These are phyloP conservation scores for Rhododendron kiyosumense DNA, from an alignment of 148 eudicot genomes.

Conservation along the genomic window DNA sequence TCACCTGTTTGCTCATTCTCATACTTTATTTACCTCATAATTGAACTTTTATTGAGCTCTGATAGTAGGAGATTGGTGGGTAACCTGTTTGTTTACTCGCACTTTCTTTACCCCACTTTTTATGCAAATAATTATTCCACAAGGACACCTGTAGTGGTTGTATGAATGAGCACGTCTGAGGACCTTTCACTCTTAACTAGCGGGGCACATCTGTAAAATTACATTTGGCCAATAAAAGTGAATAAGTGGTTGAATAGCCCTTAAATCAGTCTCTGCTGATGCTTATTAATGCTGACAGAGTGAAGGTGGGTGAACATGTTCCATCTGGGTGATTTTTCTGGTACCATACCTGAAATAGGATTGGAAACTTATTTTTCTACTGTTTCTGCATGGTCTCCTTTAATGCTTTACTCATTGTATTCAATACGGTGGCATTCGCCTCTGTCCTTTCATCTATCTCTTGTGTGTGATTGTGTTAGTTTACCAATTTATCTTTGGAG, in stretches of 20 bases:
- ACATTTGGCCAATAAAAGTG: background rate
- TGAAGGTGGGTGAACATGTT: background rate
- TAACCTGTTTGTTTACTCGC: background rate
- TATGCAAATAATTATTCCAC: too few species aligned
- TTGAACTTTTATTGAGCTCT: background rate
- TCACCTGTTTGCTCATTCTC: background rate
- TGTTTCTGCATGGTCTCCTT: background rate
- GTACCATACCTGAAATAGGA: background rate
- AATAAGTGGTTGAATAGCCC: background rate
- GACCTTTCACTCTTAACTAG: background rate
- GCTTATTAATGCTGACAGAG: background rate
- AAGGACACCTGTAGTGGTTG: background rate
- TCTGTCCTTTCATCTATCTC: background rate
- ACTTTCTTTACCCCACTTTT: background rate
- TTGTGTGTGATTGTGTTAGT: background rate
- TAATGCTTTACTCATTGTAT: background rate
- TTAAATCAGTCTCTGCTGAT: background rate
- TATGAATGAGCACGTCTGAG: background rate
- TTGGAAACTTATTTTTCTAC: background rate
- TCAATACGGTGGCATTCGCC: background rate
- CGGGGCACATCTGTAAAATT: background rate
- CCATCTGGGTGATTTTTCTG: background rate
- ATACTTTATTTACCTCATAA: background rate
- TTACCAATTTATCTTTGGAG: slow-evolving; percentile 2
- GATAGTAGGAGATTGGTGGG: background rate